A percentile compares a stretch with the other conserved stretches of the same genome.
These are phyloP conservation scores for Coemansia sp. DNA, from an alignment of 192 early-diverging fungal genomes.

Conservation along the genomic window DNA sequence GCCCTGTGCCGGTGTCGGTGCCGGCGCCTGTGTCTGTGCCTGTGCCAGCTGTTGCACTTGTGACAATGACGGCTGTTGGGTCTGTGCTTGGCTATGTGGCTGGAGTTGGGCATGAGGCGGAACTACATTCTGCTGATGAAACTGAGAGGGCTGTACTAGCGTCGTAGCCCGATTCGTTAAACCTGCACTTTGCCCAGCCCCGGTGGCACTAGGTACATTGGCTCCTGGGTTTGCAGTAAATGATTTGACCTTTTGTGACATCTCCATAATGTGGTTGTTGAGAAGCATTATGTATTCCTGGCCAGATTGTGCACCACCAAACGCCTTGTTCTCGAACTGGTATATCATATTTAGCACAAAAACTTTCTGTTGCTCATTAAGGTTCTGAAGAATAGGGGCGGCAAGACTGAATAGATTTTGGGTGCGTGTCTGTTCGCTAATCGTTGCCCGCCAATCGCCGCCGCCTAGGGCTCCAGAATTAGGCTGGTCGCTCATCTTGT, in stretches of 20 bases:
- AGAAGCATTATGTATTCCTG: slow-evolving; percentile 36
- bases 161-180: slow-evolving; percentile 5
- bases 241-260: slow-evolving; percentile 23
- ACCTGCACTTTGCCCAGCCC: slow-evolving; percentile 7
- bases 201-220: neutral
- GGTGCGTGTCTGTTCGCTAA: slow-evolving; percentile 26
- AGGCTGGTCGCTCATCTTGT: slow-evolving; percentile 31
- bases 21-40: neutral
- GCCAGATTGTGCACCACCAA: slow-evolving; percentile 14
- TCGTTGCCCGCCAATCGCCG: slow-evolving; percentile 31
- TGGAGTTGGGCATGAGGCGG: slow-evolving; percentile 24
- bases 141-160: slow-evolving; percentile 11
- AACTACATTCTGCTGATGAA: slow-evolving; percentile 14
- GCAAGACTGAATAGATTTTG: slow-evolving; percentile 15
- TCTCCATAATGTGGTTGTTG: slow-evolving; percentile 2
- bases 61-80: too few relatives aligned
- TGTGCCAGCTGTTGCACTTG: slow-evolving; percentile 8
- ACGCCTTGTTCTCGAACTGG: slow-evolving; percentile 20
- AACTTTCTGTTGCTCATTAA: slow-evolving; percentile 13
- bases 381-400: slow-evolving; percentile 19
- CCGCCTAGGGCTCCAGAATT: slow-evolving; percentile 16
- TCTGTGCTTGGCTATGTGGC: slow-evolving; percentile 22
- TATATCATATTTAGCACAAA: slow-evolving; percentile 9
- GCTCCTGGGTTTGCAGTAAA: slow-evolving; percentile 3
- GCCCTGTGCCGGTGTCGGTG: neutral